phyloP scores from a whole-genome alignment of 2,329 filamentous ascomycete genomes.

The Sporothrix sp. region DNA sequence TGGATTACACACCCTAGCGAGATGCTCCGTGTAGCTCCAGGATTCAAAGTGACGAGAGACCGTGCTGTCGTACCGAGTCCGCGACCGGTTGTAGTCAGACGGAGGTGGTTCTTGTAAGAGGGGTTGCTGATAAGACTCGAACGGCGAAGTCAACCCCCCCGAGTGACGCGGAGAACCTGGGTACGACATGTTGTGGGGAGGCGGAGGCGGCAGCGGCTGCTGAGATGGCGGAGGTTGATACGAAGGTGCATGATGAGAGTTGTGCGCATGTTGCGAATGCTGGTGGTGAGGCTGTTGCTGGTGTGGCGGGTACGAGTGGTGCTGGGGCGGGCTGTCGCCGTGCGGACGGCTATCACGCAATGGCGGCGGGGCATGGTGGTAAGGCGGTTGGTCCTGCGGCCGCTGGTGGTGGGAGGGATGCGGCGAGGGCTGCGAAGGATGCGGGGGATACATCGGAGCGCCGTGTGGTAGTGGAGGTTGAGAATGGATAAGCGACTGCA shows the following conservation, averaged over 20 bases:
- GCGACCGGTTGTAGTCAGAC: conserved; percentile 11
- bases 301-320: conserved; percentile 4
- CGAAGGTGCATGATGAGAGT: no score
- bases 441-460: conserved; percentile 29
- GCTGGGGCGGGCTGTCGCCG: conserved; percentile 6
- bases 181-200: conserved; percentile 36
- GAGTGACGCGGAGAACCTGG: conserved; percentile 43
- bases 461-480: conserved; percentile 14
- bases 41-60: conserved; percentile 41
- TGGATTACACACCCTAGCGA: conserved; percentile 44
- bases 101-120: conserved; percentile 35
- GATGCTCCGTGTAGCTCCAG: conserved; percentile 43
- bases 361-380: conserved; percentile 22
- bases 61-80: conserved; percentile 19
- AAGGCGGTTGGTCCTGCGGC: conserved; percentile 19
- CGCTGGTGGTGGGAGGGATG: conserved; percentile 18
- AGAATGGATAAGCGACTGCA: conserved; percentile 1
- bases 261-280: not conserved
- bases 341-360: not conserved
- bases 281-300: conserved; percentile 27
- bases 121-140: conserved; percentile 35
- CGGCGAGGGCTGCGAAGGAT: conserved; percentile 22
- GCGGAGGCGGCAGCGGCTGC: conserved; percentile 30
- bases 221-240: not conserved
- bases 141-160: conserved; percentile 34